phyloP scores from a whole-genome alignment of 352 stramenopile species.

The Phytophthora chlamydospora region DNA sequence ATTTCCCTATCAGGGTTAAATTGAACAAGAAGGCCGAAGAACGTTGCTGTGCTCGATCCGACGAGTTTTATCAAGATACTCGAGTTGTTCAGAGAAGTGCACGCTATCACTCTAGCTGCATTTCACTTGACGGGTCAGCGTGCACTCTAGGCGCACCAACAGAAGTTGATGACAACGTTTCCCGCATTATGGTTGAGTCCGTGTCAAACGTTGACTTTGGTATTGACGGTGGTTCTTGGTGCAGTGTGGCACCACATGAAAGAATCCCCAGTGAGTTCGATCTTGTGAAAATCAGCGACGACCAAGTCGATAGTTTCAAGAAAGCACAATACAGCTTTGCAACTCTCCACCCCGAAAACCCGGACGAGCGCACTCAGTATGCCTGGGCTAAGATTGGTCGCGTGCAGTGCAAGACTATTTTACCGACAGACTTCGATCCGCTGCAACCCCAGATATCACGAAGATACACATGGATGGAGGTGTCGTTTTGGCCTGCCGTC shows the following conservation, averaged over 20 bases:
- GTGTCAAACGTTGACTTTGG: constrained; percentile 36
- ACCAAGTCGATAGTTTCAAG: constrained; percentile 16
- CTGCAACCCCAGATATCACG: constrained; percentile 43
- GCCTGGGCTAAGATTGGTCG: constrained; percentile 45
- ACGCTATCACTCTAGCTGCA: constrained; percentile 32
- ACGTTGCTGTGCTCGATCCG: constrained; percentile 12
- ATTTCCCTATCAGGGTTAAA: constrained; percentile 45
- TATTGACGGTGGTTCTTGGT: constrained; percentile 39
- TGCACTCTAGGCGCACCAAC: constrained; percentile 25
- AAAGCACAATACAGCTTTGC: constrained; percentile 36
- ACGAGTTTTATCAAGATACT: constrained; percentile 18
- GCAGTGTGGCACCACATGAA: constrained; percentile 18
- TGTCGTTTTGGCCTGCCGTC: constrained; percentile 54
- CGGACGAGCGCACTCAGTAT: constrained; percentile 31
- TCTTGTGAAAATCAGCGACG: constrained; percentile 45
- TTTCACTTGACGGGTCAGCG: constrained; percentile 36
- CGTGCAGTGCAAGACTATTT: constrained; percentile 41
- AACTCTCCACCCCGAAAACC: constrained; percentile 16
- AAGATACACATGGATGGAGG: constrained; percentile 61
- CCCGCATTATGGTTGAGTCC: constrained; percentile 45
- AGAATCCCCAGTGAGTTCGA: constrained; percentile 55
- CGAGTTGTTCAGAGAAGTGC: not conserved
- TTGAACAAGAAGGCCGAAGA: constrained; percentile 28
- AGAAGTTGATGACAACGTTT: constrained; percentile 2
- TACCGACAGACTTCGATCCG: constrained; percentile 57